Conservation (phyloP, 768 basidiomycete species). For the Trametes sanguinea region DNA sequence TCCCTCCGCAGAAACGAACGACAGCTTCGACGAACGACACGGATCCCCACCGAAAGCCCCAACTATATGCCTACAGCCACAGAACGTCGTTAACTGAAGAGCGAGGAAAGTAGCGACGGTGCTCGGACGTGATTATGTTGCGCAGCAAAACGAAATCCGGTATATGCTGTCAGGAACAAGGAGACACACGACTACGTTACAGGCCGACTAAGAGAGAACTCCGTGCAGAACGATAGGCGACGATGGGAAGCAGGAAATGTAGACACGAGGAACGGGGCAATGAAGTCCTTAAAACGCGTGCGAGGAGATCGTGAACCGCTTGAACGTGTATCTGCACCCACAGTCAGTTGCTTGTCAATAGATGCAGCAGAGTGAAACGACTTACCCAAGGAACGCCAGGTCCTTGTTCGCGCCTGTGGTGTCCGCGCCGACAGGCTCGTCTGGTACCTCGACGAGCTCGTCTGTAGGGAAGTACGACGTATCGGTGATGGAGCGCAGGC, state of each 20-base stretch:
- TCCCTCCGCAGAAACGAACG: conserved; percentile 1
- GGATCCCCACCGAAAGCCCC: too few relatives aligned
- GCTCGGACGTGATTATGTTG: not conserved
- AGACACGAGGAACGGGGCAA: not conserved
- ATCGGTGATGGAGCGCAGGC: conserved; percentile 89
- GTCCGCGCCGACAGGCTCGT: conserved; percentile 45
- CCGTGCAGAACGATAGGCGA: conserved; percentile 5
- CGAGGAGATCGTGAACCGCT: conserved; percentile 68
- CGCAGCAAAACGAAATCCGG: not conserved
- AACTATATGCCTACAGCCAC: too few relatives aligned
- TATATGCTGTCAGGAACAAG: conserved; percentile 1
- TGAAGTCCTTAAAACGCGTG: conserved; percentile 44
- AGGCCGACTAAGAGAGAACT: not conserved
- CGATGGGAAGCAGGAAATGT: not conserved
- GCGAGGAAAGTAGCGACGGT: not conserved
- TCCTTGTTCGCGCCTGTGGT: conserved; percentile 50
- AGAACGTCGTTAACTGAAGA: conserved; percentile 6
- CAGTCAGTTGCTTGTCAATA: not conserved
- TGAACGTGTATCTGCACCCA: conserved; percentile 69
- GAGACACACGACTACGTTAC: conserved; percentile 8
- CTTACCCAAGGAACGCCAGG: conserved; percentile 58
- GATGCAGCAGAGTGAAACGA: not conserved
- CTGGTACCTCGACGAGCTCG: conserved; percentile 77
- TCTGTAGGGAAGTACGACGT: conserved; percentile 99
- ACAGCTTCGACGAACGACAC: not conserved